Evolutionary conservation across 2,329 filamentous ascomycete genomes (phyloP).

Genomic region (Trichoderma semiorbis): DNA sequence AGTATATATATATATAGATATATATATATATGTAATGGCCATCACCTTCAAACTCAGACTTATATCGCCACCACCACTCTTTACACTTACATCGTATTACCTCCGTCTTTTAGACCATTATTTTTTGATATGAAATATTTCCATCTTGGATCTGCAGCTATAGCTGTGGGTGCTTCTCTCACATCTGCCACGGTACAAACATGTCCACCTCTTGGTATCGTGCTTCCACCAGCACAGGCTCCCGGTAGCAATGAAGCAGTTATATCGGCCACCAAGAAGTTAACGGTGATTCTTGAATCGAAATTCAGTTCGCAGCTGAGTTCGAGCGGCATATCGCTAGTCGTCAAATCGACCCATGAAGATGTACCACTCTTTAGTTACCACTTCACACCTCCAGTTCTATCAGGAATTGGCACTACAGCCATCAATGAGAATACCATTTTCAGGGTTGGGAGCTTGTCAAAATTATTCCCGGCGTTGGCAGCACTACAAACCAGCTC

Average conservation of each 20-base stretch:
- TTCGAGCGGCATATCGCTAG: not conserved
- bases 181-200: not conserved
- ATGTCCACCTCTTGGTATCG: not conserved
- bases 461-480: constrained; percentile 35
- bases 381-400: not conserved
- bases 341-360: not conserved
- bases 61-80: not conserved
- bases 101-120: not conserved
- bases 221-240: not conserved
- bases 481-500: constrained; percentile 29
- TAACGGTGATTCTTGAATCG: not conserved
- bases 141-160: not conserved
- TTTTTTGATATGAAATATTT: not conserved
- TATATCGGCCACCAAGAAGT: not conserved
- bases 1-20: not conserved
- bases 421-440: constrained; percentile 33
- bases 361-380: not conserved
- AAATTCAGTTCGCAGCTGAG: not conserved
- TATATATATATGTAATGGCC: not conserved
- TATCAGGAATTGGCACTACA: constrained; percentile 23
- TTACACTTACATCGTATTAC: not conserved
- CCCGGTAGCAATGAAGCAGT: not conserved
- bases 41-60: not conserved
- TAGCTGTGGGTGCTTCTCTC: not conserved
- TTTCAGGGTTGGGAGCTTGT: constrained; percentile 35